These are phyloP conservation scores for Nitzschia putrida DNA, from an alignment of 108 stramenopile genomes.

Conservation along the genomic window DNA sequence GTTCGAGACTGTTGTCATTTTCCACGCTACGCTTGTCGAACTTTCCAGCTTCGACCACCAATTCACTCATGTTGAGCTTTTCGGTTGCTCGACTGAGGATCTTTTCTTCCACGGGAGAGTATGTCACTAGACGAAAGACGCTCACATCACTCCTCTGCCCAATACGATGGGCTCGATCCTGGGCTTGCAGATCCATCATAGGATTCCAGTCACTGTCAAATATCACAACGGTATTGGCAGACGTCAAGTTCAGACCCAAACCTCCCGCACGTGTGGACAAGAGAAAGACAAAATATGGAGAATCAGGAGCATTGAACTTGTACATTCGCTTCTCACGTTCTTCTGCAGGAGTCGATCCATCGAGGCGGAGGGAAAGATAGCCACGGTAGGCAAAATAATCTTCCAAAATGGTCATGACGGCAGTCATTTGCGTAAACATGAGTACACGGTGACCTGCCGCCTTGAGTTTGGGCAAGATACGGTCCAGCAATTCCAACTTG, in stretches of 20 bases:
- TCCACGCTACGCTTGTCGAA: conserved; percentile 85
- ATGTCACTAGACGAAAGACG: conserved; percentile 91
- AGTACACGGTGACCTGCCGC: conserved; percentile 92
- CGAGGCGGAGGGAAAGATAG: conserved; percentile 76
- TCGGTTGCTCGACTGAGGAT: conserved; percentile 89
- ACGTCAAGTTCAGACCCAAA: conserved; percentile 79
- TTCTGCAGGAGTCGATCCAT: conserved; percentile 90
- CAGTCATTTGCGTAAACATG: conserved; percentile 97
- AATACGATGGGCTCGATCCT: conserved; percentile 97
- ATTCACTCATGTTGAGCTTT: conserved; percentile 90
- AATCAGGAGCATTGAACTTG: conserved; percentile 90
- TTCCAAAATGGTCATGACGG: conserved; percentile 90
- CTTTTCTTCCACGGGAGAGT: conserved; percentile 92
- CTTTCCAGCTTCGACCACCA: conserved; percentile 95
- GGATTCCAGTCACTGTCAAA: conserved; percentile 99
- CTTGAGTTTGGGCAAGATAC: conserved; percentile 89
- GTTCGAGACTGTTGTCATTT: conserved; percentile 77
- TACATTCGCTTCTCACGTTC: conserved; percentile 95
- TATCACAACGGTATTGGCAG: conserved; percentile 96
- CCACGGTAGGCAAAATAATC: conserved; percentile 87
- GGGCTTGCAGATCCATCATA: conserved; percentile 96
- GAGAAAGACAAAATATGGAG: conserved; percentile 89
- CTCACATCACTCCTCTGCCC: conserved; percentile 89
- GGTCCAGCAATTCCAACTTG: conserved; percentile 90
- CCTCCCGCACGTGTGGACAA: conserved; percentile 95